Evolutionary conservation across 2,329 filamentous ascomycete genomes (phyloP).

Genomic region (Zasmidium angulare): DNA sequence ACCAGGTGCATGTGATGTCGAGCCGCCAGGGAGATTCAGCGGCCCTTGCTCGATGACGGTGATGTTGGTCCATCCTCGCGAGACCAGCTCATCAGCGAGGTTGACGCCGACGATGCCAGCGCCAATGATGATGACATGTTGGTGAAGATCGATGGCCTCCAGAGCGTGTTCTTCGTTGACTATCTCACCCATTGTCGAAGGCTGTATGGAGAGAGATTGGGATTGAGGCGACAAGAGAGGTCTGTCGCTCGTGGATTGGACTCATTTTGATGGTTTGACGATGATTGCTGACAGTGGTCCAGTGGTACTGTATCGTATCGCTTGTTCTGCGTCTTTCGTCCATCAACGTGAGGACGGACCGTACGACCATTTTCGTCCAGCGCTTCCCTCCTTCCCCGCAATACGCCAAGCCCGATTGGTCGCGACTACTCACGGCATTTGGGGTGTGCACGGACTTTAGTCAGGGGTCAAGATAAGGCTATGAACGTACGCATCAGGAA

Average conservation of each 20-base stretch:
- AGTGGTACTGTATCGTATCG: not conserved
- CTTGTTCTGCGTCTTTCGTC: not conserved
- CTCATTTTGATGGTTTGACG: not conserved
- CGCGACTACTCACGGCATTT: too few relatives aligned
- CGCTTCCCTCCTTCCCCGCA: not conserved
- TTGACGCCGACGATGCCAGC: conserved; percentile 66
- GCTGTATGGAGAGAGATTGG: not conserved
- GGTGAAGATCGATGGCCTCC: not conserved
- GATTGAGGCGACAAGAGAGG: not conserved
- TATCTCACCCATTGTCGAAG: not conserved
- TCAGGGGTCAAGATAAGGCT: not conserved
- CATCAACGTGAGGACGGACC: not conserved
- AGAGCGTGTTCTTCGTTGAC: not conserved
- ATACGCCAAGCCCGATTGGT: too few relatives aligned
- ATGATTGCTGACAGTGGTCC: not conserved
- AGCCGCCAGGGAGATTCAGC: conserved; percentile 62
- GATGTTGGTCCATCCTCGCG: conserved; percentile 62
- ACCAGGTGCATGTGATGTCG: conserved; percentile 65
- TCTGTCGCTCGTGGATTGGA: not conserved
- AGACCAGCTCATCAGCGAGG: conserved; percentile 63
- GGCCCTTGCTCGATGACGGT: conserved; percentile 66
- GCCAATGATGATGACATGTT: conserved; percentile 58
- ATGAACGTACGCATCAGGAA: not conserved
- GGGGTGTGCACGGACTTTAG: too few relatives aligned
- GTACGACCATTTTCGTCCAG: not conserved